Evolutionary conservation across 2,329 filamentous ascomycete genomes (phyloP).

Genomic region (Botryotinia narcissicola): DNA sequence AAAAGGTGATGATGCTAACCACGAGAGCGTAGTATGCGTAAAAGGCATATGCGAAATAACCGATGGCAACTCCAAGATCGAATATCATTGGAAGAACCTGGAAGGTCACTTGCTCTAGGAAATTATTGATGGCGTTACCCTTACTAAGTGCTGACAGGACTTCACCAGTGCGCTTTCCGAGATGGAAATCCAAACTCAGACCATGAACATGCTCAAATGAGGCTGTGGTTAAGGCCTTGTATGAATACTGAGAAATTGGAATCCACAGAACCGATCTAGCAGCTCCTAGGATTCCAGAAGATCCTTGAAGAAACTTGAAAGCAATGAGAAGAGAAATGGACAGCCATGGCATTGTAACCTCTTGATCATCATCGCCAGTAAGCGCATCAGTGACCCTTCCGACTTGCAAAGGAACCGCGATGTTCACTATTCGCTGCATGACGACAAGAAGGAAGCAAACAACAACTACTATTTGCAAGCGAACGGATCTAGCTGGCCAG

Average conservation of each 20-base stretch:
- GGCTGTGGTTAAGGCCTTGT: slow-evolving; percentile 87
- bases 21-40: slow-evolving; percentile 89
- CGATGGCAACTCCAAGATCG: slow-evolving; percentile 81
- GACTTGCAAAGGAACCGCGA: slow-evolving; percentile 79
- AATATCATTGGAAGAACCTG: slow-evolving; percentile 93
- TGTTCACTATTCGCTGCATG: slow-evolving; percentile 78
- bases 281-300: slow-evolving; percentile 82
- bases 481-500: slow-evolving; percentile 81
- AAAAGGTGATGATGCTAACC: slow-evolving; percentile 86
- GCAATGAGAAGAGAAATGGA: slow-evolving; percentile 74
- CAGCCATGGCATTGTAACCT: slow-evolving; percentile 60
- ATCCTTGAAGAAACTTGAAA: slow-evolving; percentile 80
- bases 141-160: slow-evolving; percentile 95
- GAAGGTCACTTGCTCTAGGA: slow-evolving; percentile 94
- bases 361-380: slow-evolving; percentile 51
- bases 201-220: slow-evolving; percentile 97
- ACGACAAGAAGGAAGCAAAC: slow-evolving; percentile 80
- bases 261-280: slow-evolving; percentile 87
- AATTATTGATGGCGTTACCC: slow-evolving; percentile 92
- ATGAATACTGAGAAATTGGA: slow-evolving; percentile 94
- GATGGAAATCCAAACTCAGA: slow-evolving; percentile 91
- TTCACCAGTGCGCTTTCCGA: slow-evolving; percentile 95
- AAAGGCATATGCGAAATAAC: slow-evolving; percentile 74
- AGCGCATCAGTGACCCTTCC: slow-evolving; percentile 77
- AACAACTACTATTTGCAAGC: slow-evolving; percentile 74